Percentiles rank a stretch among this genome's conserved stretches.
phyloP scores from a whole-genome alignment of 176 grass and related monocot genomes.

The Oryza officinalis region DNA sequence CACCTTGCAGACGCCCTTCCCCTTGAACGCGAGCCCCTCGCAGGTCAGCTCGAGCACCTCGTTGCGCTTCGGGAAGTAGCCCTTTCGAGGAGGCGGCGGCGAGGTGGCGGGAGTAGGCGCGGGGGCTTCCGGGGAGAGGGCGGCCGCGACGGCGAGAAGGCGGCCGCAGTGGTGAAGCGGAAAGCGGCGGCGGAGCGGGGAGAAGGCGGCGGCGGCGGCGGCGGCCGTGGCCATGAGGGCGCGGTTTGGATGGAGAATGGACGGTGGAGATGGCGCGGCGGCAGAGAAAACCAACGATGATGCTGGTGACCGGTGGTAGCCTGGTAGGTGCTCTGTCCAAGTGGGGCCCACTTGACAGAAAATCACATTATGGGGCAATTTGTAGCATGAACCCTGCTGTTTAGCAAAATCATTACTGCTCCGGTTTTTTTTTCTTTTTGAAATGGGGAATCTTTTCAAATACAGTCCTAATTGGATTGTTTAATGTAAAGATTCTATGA shows the following conservation, averaged over 20 bases:
- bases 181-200: conserved; percentile 31
- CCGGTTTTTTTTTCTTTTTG: neutral
- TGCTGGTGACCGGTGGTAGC: neutral
- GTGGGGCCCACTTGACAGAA: neutral
- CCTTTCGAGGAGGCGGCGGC: conserved; percentile 20
- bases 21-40: conserved; percentile 86
- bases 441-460: neutral
- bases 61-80: conserved; percentile 78
- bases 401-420: neutral
- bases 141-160: conserved; percentile 43
- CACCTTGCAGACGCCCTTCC: conserved; percentile 84
- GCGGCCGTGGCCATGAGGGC: conserved; percentile 30
- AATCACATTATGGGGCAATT: neutral
- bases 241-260: conserved; percentile 36
- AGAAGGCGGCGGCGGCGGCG: conserved; percentile 38
- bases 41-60: conserved; percentile 86
- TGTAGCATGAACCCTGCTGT: neutral
- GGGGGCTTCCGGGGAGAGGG: conserved; percentile 24
- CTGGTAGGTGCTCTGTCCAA: neutral
- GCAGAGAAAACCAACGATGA: conserved; percentile 14
- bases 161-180: conserved; percentile 26
- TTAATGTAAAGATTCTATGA: no score
- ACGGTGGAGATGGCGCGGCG: conserved; percentile 48
- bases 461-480: no score
- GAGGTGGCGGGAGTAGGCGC: conserved; percentile 27